phyloP scores from a whole-genome alignment of 2,329 filamentous ascomycete species.

The Chaetomiaceae sp. region DNA sequence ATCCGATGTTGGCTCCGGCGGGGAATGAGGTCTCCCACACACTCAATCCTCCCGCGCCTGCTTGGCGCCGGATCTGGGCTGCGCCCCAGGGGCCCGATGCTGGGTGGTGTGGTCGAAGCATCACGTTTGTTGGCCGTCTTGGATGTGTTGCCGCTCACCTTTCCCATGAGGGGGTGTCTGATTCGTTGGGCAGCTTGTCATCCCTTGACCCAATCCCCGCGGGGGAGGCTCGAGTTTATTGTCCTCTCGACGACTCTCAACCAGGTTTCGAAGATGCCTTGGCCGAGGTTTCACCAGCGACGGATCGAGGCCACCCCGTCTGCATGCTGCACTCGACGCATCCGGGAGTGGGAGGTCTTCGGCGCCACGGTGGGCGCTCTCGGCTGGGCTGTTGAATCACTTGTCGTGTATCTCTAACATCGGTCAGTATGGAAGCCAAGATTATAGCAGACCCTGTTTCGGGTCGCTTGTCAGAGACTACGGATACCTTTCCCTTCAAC shows the following conservation, averaged over 20 bases:
- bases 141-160: constrained; percentile 11
- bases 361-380: not conserved
- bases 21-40: constrained; percentile 14
- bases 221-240: not conserved
- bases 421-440: too few relatives aligned
- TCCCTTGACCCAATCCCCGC: not conserved
- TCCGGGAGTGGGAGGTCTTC: not conserved
- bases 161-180: constrained; percentile 6
- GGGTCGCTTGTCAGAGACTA: too few relatives aligned
- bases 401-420: too few relatives aligned
- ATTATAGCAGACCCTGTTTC: too few relatives aligned
- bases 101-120: constrained; percentile 3
- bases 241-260: too few relatives aligned
- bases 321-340: constrained; percentile 8
- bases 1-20: not conserved
- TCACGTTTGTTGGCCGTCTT: not conserved
- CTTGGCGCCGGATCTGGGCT: constrained; percentile 22
- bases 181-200: constrained; percentile 10
- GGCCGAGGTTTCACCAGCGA: constrained; percentile 17
- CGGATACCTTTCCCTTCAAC: not conserved
- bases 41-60: constrained; percentile 6
- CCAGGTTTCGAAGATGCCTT: not conserved
- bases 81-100: constrained; percentile 11
- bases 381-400: not conserved
- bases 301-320: constrained; percentile 3